phyloP scores from a whole-genome alignment of 495 filamentous ascomycete species.

The Penicillium taxi region DNA sequence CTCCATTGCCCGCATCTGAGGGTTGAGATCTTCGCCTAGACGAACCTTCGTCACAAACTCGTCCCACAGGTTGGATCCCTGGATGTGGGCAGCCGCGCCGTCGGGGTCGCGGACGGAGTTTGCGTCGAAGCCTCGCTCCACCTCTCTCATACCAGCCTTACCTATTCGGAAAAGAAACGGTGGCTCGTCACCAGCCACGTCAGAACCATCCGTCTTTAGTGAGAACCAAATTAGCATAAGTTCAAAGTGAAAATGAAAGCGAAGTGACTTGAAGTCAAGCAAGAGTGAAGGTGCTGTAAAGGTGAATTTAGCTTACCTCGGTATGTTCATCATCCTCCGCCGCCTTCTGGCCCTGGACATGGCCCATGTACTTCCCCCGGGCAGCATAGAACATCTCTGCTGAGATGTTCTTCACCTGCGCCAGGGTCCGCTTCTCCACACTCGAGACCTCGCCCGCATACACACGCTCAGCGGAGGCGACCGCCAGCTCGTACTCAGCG shows the following conservation, averaged over 20 bases:
- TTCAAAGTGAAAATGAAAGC: not conserved
- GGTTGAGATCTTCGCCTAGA: conserved; percentile 31
- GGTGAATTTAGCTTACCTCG: conserved; percentile 27
- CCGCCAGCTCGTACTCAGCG: conserved; percentile 23
- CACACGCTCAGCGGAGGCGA: conserved; percentile 21
- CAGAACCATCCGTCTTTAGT: conserved; percentile 35
- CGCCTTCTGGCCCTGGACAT: conserved; percentile 31
- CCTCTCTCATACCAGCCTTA: conserved; percentile 19
- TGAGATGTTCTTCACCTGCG: conserved; percentile 21
- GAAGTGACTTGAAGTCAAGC: too few relatives aligned
- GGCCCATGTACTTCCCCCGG: conserved; percentile 35
- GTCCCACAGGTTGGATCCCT: conserved; percentile 30
- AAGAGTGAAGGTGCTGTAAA: too few relatives aligned
- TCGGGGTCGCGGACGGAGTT: conserved; percentile 27
- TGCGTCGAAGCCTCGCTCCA: conserved; percentile 33
- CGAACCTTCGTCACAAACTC: conserved; percentile 37
- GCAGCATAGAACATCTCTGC: conserved; percentile 33
- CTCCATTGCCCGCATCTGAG: conserved; percentile 34
- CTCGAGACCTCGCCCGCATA: conserved; percentile 21
- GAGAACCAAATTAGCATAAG: conserved; percentile 9
- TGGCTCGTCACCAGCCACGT: conserved; percentile 26
- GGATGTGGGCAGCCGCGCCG: conserved; percentile 28
- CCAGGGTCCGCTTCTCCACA: conserved; percentile 19
- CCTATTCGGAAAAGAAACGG: conserved; percentile 20
- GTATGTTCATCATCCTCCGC: conserved; percentile 44